Evolutionary conservation across 2,329 filamentous ascomycete species (phyloP).

Genomic region (Juglanconis juglandina): DNA sequence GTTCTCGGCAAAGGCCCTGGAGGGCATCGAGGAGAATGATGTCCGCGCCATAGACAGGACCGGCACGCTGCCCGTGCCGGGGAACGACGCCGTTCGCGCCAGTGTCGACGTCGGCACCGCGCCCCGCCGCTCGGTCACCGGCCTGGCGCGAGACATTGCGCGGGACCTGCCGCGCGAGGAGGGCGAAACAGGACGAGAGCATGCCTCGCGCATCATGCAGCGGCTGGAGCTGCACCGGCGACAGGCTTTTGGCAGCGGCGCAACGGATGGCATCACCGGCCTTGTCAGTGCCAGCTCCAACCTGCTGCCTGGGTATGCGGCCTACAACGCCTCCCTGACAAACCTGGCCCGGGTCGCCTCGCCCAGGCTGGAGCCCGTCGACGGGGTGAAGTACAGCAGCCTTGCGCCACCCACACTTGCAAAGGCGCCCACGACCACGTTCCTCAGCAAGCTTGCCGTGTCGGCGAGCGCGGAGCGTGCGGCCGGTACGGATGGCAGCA

Average conservation of each 20-base stretch:
- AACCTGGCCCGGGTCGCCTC: conserved; percentile 30
- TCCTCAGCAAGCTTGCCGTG: conserved; percentile 81
- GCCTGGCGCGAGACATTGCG: conserved; percentile 43
- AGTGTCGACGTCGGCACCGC: conserved; percentile 65
- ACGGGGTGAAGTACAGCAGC: conserved; percentile 53
- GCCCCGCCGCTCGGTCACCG: conserved; percentile 56
- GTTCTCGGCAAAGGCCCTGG: conserved; percentile 74
- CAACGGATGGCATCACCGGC: conserved; percentile 70
- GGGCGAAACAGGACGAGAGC: conserved; percentile 72
- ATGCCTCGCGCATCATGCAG: conserved; percentile 85
- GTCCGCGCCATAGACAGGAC: conserved; percentile 48
- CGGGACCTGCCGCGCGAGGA: conserved; percentile 57
- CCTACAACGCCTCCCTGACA: conserved; percentile 18
- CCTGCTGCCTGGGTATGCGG: conserved; percentile 62
- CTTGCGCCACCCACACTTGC: conserved; percentile 81
- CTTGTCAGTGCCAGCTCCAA: conserved; percentile 82
- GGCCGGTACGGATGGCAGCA: conserved; percentile 54
- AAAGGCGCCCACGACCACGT: conserved; percentile 78
- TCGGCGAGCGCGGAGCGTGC: conserved; percentile 74
- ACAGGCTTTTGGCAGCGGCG: conserved; percentile 53
- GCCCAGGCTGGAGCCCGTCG: conserved; percentile 33
- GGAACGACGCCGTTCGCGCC: conserved; percentile 57
- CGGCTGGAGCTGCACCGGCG: conserved; percentile 89
- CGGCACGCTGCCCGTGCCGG: conserved; percentile 64
- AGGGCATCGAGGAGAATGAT: conserved; percentile 31